Evolutionary conservation across 805 yeast genomes (phyloP), one percentile per base, ranked within the genome.

Genomic region (Blastobotrys robertii): DNA sequence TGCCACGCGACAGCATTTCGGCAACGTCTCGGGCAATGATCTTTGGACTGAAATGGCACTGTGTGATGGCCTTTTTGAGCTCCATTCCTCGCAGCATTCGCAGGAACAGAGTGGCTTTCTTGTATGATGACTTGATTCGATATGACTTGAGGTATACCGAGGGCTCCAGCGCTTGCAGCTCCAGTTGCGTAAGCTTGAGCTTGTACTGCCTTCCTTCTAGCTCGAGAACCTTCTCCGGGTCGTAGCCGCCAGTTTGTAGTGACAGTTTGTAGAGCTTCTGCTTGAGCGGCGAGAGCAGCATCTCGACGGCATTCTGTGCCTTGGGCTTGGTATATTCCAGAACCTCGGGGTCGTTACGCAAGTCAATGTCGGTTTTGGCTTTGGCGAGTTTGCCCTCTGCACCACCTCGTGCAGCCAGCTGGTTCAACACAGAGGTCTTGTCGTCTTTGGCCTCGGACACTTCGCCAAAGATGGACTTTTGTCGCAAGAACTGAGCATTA

Each of bases 21-120:
- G 79, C 88, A 43, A 87, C 72, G 50, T 87, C 95, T 44, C 80
- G 72, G 29, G 94, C 76, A 62, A 87, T 74, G 54, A 81, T 77
- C 65, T 85, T 86, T 38, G 79, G 73, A 59, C 79, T 77, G 69
- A 90, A 90, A 63, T 90, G 97, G 53, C 88, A 79, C 66, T 88
- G 97, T 34, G 90, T 85, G 52, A 90, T 82, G 41, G 97, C 97
- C 35, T 74, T 76, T 52, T 78, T 75, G 30, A 84, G 77, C 42
- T 77, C 73, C 63, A 83, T 65, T 30, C 81, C 81, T 44, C 84
- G 74, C 45, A 88, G 73, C 56, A 87, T 76, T 51, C 97, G 73
- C 50, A 84, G 69, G 39, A 86, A 82, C 33, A 78, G 68, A 8
- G 85, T 85, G 37, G 92, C 85, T 65, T 90, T 90, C 65, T 90